These are phyloP conservation scores for Magnaporthiopsis incrustans DNA, from an alignment of 2,329 filamentous ascomycete genomes.

Conservation along the genomic window DNA sequence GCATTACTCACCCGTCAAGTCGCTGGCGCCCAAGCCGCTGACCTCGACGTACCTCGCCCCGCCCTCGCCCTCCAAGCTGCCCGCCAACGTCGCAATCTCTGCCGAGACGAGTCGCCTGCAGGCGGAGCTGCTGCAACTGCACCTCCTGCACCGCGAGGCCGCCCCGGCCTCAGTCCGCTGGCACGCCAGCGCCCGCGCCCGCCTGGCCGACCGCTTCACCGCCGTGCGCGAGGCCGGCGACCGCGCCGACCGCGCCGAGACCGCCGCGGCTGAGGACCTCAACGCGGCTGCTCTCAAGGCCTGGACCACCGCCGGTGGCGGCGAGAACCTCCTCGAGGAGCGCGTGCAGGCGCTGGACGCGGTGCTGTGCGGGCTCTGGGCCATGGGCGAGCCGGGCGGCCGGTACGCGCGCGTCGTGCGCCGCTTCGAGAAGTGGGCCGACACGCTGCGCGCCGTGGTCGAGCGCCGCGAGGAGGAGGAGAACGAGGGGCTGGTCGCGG, in stretches of 20 bases:
- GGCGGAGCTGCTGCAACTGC: constrained; percentile 57
- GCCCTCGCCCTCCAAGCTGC: constrained; percentile 52
- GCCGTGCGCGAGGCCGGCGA: constrained; percentile 23
- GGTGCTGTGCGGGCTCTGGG: constrained; percentile 49
- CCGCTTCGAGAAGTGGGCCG: constrained; percentile 40
- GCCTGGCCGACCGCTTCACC: constrained; percentile 38
- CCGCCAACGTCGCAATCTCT: constrained; percentile 50
- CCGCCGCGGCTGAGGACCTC: constrained; percentile 35
- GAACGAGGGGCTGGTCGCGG: constrained; percentile 6
- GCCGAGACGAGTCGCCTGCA: constrained; percentile 52
- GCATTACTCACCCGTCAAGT: constrained; percentile 59
- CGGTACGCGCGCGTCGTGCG: constrained; percentile 46
- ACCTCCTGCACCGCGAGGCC: constrained; percentile 53
- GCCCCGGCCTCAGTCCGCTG: constrained; percentile 34
- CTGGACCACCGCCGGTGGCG: constrained; percentile 33
- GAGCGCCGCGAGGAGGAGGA: constrained; percentile 1
- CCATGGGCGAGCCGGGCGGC: constrained; percentile 45
- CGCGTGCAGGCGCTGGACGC: constrained; percentile 50
- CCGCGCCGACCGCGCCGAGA: constrained; percentile 28
- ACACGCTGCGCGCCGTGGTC: not conserved
- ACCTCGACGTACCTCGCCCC: constrained; percentile 49
- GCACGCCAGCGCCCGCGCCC: constrained; percentile 45
- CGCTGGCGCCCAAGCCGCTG: constrained; percentile 52
- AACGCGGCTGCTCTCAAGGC: constrained; percentile 44
- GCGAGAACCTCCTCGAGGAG: constrained; percentile 31